Percentiles rank a stretch among this genome's conserved stretches.
phyloP scores from a whole-genome alignment of 1,139 yeast genomes.

The Hansenula sp. region DNA sequence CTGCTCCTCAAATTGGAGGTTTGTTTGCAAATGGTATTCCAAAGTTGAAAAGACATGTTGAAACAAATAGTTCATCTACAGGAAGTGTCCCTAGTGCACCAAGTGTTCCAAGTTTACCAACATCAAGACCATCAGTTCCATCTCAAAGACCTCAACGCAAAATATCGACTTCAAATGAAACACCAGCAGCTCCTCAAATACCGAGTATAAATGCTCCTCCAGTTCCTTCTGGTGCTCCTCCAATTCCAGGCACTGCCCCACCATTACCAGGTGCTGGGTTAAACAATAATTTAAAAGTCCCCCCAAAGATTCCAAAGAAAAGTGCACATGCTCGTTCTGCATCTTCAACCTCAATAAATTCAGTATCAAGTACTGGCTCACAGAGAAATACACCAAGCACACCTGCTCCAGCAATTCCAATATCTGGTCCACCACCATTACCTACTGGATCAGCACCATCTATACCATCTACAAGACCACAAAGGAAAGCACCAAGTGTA shows the following conservation, averaged over 20 bases:
- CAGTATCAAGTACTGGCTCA: conserved; percentile 5
- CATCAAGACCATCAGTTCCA: not conserved
- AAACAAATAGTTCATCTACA: conserved; percentile 35
- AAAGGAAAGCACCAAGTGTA: conserved; percentile 38
- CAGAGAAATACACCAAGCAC: not conserved
- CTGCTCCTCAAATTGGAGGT: conserved; percentile 57
- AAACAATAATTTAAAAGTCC: conserved; percentile 9
- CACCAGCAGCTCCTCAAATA: conserved; percentile 1
- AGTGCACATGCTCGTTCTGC: conserved; percentile 12
- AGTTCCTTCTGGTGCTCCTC: conserved; percentile 1
- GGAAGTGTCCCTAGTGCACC: conserved; percentile 16
- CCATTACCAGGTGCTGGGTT: conserved; percentile 28
- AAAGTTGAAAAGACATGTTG: conserved; percentile 56
- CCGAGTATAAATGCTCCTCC: conserved; percentile 1
- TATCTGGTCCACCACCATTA: conserved; percentile 5
- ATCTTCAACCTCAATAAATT: conserved; percentile 14
- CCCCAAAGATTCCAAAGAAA: conserved; percentile 14
- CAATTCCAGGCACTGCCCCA: conserved; percentile 17
- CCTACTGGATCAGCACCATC: conserved; percentile 34
- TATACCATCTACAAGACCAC: conserved; percentile 46
- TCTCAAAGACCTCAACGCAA: not conserved
- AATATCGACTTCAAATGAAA: not conserved
- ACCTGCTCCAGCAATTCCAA: conserved; percentile 9
- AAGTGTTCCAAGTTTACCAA: not conserved
- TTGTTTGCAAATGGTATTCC: conserved; percentile 88